Conservation (phyloP, 2,329 filamentous ascomycete species). For the Volutella citrinella region DNA sequence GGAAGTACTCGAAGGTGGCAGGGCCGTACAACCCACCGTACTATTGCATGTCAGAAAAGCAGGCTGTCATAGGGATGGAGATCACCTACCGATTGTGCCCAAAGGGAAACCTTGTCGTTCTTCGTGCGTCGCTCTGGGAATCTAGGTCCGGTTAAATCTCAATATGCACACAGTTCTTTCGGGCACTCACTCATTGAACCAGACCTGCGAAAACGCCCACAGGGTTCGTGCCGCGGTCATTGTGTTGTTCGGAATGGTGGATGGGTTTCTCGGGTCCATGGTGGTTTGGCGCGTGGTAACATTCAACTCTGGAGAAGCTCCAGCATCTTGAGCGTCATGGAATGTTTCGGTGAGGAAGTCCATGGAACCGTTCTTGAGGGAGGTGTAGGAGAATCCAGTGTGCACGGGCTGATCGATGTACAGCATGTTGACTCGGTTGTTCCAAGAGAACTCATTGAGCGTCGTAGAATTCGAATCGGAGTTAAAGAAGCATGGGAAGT, state of each 20-base stretch:
- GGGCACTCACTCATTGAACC: conserved; percentile 37
- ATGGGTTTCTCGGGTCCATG: conserved; percentile 1
- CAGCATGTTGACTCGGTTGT: conserved; percentile 45
- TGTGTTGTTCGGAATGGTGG: conserved; percentile 41
- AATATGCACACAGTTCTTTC: accelerated
- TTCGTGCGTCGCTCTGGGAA: conserved; percentile 54
- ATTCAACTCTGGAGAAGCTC: conserved; percentile 7
- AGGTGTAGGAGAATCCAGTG: conserved; percentile 57
- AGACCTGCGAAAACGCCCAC: conserved; percentile 62
- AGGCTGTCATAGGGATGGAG: accelerated
- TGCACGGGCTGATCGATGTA: conserved; percentile 61
- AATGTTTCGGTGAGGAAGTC: conserved; percentile 39
- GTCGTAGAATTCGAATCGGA: conserved; percentile 49
- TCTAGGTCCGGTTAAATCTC: conserved; percentile 14
- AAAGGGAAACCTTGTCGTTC: conserved; percentile 56
- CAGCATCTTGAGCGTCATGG: conserved; percentile 3
- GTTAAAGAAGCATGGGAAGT: conserved; percentile 48
- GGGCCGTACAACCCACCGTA: conserved; percentile 67
- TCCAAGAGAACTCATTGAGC: conserved; percentile 59
- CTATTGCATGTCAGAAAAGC: no score
- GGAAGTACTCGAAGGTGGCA: conserved; percentile 51
- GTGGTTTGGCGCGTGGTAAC: conserved; percentile 15
- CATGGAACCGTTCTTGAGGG: conserved; percentile 50
- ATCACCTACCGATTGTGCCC: conserved; percentile 50
- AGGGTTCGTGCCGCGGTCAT: conserved; percentile 50